Evolutionary conservation across 805 yeast genomes (phyloP).

Genomic region (Barnettozyma pratensis): DNA sequence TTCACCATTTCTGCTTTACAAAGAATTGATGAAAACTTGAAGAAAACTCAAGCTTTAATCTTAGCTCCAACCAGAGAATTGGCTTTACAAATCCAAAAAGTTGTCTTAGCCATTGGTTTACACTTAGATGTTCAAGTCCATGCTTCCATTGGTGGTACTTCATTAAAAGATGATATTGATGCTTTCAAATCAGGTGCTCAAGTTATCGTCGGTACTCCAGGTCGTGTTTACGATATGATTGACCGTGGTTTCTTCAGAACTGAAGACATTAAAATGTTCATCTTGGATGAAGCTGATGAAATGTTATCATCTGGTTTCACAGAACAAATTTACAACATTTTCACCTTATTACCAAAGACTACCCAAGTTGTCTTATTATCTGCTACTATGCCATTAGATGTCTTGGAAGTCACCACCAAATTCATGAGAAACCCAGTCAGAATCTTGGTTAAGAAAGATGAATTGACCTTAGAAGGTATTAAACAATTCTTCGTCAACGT

Average conservation of each 20-base stretch:
- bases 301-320: conserved; percentile 89
- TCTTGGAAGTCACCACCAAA: conserved; percentile 82
- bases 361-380: conserved; percentile 93
- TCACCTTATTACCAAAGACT: conserved; percentile 78
- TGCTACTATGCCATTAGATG: conserved; percentile 94
- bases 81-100: conserved; percentile 94
- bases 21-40: conserved; percentile 65
- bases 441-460: conserved; percentile 92
- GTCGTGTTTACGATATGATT: conserved; percentile 95
- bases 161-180: conserved; percentile 80
- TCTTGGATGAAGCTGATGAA: conserved; percentile 98
- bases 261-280: conserved; percentile 84
- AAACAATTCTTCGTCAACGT: conserved; percentile 89
- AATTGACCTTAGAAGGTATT: conserved; percentile 91
- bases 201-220: conserved; percentile 97
- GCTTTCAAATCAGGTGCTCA: conserved; percentile 84
- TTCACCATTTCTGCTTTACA: conserved; percentile 81
- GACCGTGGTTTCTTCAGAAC: conserved; percentile 82
- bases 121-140: conserved; percentile 89
- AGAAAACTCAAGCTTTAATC: conserved; percentile 86
- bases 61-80: conserved; percentile 97
- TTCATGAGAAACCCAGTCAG: conserved; percentile 94
- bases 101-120: conserved; percentile 82
- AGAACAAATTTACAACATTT: conserved; percentile 92
- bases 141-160: conserved; percentile 97